A percentile compares a stretch with the other conserved stretches of the same genome.
phyloP scores from a whole-genome alignment of 163 green algal species.

The Botryococcus braunii region DNA sequence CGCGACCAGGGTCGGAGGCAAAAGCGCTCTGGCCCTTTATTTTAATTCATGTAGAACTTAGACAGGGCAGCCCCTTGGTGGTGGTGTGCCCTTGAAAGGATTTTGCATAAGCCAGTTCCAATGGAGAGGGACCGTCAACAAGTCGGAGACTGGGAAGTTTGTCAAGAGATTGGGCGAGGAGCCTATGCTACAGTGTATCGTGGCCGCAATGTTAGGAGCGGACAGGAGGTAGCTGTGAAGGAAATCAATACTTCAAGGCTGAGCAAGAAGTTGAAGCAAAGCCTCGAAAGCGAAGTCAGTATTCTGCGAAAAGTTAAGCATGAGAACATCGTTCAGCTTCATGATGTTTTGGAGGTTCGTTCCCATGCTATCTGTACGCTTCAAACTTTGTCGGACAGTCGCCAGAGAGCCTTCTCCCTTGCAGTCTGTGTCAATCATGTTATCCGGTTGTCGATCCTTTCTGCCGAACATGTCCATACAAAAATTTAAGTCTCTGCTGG shows the following conservation, averaged over 20 bases:
- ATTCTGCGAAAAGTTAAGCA: constrained; percentile 70
- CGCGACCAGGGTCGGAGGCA: too few species aligned
- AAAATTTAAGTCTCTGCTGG: too few species aligned
- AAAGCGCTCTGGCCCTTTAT: too few species aligned
- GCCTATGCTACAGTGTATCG: too few species aligned
- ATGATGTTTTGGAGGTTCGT: constrained; percentile 73
- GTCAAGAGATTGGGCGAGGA: too few species aligned
- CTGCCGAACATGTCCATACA: not conserved
- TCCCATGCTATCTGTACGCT: not conserved
- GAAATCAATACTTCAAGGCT: constrained; percentile 81
- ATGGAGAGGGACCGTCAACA: too few species aligned
- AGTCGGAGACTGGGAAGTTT: too few species aligned
- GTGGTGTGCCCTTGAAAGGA: too few species aligned
- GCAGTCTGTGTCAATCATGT: not conserved
- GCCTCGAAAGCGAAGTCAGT: constrained; percentile 78
- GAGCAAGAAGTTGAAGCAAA: constrained; percentile 82
- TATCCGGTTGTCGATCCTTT: not conserved
- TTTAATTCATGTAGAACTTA: too few species aligned
- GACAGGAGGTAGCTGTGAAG: constrained; percentile 77
- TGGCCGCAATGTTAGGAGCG: constrained; percentile 35
- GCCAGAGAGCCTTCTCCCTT: not conserved
- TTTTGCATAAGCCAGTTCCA: too few species aligned
- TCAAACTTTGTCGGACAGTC: not conserved
- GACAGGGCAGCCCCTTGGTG: too few species aligned
- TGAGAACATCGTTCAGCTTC: constrained; percentile 80